Evolutionary conservation across 2,329 filamentous ascomycete species (phyloP).

Genomic region (Akanthomyces dipterigenus): DNA sequence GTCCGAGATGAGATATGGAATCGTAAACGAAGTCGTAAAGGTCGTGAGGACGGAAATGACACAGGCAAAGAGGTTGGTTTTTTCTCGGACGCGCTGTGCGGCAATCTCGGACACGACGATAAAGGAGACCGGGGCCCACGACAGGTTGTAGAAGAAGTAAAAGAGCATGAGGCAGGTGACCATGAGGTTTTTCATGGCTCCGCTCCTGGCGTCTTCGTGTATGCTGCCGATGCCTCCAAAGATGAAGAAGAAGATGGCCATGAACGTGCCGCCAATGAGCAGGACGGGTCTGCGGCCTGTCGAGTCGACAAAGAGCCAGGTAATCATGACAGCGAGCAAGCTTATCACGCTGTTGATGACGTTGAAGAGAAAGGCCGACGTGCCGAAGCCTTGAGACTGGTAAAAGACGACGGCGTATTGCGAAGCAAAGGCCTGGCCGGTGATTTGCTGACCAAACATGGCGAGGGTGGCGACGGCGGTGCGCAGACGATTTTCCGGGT

Average conservation of each 20-base stretch:
- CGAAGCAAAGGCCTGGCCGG: slow-evolving; percentile 24
- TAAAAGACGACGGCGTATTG: slow-evolving; percentile 27
- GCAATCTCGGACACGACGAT: slow-evolving; percentile 22
- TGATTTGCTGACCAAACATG: slow-evolving; percentile 27
- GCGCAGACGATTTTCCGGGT: slow-evolving; percentile 16
- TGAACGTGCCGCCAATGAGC: slow-evolving; percentile 19
- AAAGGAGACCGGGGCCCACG: slow-evolving; percentile 24
- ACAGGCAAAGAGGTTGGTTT: slow-evolving; percentile 23
- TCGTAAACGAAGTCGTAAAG: slow-evolving; percentile 28
- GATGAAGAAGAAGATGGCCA: slow-evolving; percentile 20
- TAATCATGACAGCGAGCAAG: slow-evolving; percentile 15
- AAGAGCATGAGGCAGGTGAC: slow-evolving; percentile 24
- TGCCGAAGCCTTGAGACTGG: slow-evolving; percentile 21
- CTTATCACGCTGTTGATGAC: slow-evolving; percentile 16
- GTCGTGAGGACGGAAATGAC: slow-evolving; percentile 24
- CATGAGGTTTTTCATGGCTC: slow-evolving; percentile 12
- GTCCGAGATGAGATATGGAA: slow-evolving; percentile 30
- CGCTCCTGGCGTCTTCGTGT: background rate
- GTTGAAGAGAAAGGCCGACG: slow-evolving; percentile 20
- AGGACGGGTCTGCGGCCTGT: slow-evolving; percentile 21
- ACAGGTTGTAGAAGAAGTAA: slow-evolving; percentile 19
- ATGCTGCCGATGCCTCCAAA: slow-evolving; percentile 18
- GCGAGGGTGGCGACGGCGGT: slow-evolving; percentile 22
- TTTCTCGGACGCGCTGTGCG: slow-evolving; percentile 23
- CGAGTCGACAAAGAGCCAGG: slow-evolving; percentile 21